Evolutionary conservation across 129 eudicot species (phyloP).

Genomic region (Chrysanthemum lavandulifolium): DNA sequence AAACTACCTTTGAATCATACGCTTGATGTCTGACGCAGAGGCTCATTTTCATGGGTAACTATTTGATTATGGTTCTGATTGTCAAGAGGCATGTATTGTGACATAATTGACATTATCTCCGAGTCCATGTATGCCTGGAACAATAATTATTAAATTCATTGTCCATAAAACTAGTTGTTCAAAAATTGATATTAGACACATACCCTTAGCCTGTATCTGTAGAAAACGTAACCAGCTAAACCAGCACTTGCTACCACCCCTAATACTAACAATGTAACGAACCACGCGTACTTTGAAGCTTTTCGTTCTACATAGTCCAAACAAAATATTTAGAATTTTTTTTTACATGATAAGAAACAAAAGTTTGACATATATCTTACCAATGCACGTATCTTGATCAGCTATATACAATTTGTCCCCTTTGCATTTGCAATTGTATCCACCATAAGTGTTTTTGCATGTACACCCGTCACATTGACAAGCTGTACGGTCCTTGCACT

Average conservation of each 20-base stretch:
- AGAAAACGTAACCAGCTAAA: slow-evolving; percentile 78
- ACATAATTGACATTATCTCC: slow-evolving; percentile 94
- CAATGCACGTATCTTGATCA: slow-evolving; percentile 88
- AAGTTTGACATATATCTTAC: slow-evolving; percentile 35
- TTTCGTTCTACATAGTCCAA: slow-evolving; percentile 48
- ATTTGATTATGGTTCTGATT: slow-evolving; percentile 68
- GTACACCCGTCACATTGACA: slow-evolving; percentile 81
- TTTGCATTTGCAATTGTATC: slow-evolving; percentile 76
- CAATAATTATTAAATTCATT: neutral
- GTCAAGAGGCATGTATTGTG: slow-evolving; percentile 98
- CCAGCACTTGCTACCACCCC: slow-evolving; percentile 58
- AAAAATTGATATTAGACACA: neutral
- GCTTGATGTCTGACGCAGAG: slow-evolving; percentile 52
- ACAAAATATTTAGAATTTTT: neutral
- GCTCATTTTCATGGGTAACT: slow-evolving; percentile 63
- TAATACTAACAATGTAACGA: slow-evolving; percentile 48
- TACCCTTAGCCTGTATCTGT: slow-evolving; percentile 94
- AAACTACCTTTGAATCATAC: slow-evolving; percentile 40
- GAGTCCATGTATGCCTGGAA: slow-evolving; percentile 90
- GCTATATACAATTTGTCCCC: slow-evolving; percentile 71
- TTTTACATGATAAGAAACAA: neutral
- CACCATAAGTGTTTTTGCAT: slow-evolving; percentile 86
- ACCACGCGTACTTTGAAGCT: slow-evolving; percentile 55
- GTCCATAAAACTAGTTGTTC: neutral
- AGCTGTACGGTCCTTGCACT: slow-evolving; percentile 61